These are phyloP conservation scores for Oryza nivara DNA, from an alignment of 176 grass and related monocot genomes.

Conservation along the genomic window DNA sequence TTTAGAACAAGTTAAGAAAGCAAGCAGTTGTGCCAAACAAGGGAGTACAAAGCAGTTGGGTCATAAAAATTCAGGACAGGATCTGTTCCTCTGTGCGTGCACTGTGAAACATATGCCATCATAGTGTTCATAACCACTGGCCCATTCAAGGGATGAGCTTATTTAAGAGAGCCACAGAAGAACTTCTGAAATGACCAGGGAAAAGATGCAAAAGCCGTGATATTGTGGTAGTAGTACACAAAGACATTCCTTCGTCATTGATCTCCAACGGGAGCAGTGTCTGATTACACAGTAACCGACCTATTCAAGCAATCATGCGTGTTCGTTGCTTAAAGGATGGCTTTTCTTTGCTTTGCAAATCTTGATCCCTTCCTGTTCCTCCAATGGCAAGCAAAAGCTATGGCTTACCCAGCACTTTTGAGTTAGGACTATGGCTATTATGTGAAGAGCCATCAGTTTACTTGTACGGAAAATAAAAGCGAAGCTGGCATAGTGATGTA, in stretches of 20 bases:
- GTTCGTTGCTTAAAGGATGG: constrained; percentile 27
- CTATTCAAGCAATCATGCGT: constrained; percentile 53
- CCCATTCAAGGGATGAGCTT: constrained; percentile 36
- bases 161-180: constrained; percentile 20
- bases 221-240: constrained; percentile 14
- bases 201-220: constrained; percentile 19
- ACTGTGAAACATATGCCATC: constrained; percentile 38
- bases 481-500: not conserved
- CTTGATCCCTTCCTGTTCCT: constrained; percentile 57
- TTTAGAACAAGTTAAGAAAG: constrained; percentile 30
- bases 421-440: constrained; percentile 19
- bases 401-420: constrained; percentile 12
- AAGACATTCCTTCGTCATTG: constrained; percentile 42
- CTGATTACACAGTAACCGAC: constrained; percentile 41
- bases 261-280: constrained; percentile 33
- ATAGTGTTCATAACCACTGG: constrained; percentile 40
- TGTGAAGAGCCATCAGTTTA: not conserved
- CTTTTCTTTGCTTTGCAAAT: constrained; percentile 40
- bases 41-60: constrained; percentile 47
- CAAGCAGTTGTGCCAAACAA: constrained; percentile 21
- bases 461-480: not conserved
- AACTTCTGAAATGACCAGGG: constrained; percentile 12
- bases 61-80: constrained; percentile 48
- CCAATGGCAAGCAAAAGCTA: constrained; percentile 35
- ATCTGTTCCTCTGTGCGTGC: constrained; percentile 40